Base-by-base conservation (phyloP, 2,329 filamentous ascomycete species). In the Fusarium pseudograminearum region DNA sequence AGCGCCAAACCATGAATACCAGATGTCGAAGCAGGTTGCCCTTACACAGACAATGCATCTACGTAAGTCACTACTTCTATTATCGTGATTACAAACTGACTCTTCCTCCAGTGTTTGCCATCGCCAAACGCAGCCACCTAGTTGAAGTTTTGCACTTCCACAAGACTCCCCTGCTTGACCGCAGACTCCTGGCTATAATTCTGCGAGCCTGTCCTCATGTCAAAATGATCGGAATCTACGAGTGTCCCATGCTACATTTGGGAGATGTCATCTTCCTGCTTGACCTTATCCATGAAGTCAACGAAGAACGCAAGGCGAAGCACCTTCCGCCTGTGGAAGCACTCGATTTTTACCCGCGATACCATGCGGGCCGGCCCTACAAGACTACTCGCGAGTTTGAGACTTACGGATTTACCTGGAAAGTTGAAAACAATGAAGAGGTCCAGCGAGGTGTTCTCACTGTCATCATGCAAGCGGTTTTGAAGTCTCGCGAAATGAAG, bases 241-340 rank as follows among this genome's bases (percentile, higher is more conserved):
- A 79, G 50, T 81, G 80, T 28, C 78, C 78, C 0, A 59, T 81
- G 3, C 66, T 81, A 7, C 77, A 80, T 30, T 72, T 80, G n/a
- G 80, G 78, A 12, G 80, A 81, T 24, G 56, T 79, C 0, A 52
- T 79, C 2, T 72, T 67, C 14, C 55, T 81, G 0, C 66, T 81
- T 2, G 79, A 81, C 52, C 60, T 81, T 4, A 79, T 81, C 22
- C 55, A 76, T 33, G 78, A 81, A 44, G 66, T 81, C 44, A 81
- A 81, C 44, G 9, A 36, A 15, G 42, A 67, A 4, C 74, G 79
- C 1, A 24, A 53, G 4, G 15, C 50, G 14, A 4, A 52, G 4
- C 34, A 31, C 0, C 26, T 61, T 5, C 58, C 75, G 1, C 26
- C 45, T 0, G 76, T 81, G 22, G 38, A 63, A 5, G 64, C 61